Evolutionary conservation across 257 asterid species (phyloP).

Genomic region (Primulina tabacum): DNA sequence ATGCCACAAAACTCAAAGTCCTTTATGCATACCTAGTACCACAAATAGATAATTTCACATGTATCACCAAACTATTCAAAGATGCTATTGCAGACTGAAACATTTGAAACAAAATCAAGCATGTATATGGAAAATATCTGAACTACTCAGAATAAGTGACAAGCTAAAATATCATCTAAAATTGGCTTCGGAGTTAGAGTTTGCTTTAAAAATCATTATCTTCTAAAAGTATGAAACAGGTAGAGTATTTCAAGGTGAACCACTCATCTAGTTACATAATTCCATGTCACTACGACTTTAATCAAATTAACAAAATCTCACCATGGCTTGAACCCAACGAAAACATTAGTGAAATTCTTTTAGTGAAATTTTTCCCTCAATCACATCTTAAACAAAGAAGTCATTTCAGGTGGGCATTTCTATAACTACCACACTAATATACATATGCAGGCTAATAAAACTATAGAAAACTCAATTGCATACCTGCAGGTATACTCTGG

Average conservation of each 20-base stretch:
- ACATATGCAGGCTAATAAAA: neutral
- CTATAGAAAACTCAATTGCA: neutral
- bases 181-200: neutral
- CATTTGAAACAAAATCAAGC: neutral
- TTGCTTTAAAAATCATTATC: neutral
- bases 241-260: constrained; percentile 1
- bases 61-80: constrained; percentile 1
- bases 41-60: neutral
- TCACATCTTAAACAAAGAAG: neutral
- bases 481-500: constrained; percentile 84
- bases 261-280: neutral
- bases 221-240: constrained; percentile 1
- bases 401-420: neutral
- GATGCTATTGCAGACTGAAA: neutral
- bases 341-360: neutral
- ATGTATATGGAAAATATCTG: neutral
- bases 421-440: neutral
- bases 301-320: neutral
- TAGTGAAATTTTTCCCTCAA: neutral
- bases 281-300: neutral
- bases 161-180: neutral
- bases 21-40: neutral
- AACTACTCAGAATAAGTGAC: constrained; percentile 2
- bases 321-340: neutral
- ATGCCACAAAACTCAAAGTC: neutral